These are phyloP conservation scores for Iodosphaeria phyllophila DNA, from an alignment of 2,329 filamentous ascomycete species.

Conservation along the genomic window DNA sequence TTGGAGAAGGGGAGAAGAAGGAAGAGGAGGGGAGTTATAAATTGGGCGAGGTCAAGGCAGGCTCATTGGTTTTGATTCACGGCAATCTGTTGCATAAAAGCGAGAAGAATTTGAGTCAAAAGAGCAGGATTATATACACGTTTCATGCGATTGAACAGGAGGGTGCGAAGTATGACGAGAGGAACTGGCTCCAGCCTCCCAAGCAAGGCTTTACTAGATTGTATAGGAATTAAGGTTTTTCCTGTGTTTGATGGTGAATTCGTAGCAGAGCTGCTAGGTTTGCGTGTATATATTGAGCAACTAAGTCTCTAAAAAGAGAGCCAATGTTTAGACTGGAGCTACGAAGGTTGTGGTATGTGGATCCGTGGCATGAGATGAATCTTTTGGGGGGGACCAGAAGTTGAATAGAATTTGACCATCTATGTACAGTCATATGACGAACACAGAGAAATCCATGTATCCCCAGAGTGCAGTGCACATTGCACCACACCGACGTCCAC, in stretches of 20 bases:
- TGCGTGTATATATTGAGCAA: too few species aligned
- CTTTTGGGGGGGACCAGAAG: not conserved
- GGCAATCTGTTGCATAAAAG: constrained; percentile 94
- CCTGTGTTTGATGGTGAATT: not conserved
- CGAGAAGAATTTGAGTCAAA: constrained; percentile 72
- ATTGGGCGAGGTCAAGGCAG: constrained; percentile 75
- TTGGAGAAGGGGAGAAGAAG: constrained; percentile 20
- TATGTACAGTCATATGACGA: not conserved
- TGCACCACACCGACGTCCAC: too few species aligned
- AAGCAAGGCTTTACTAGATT: constrained; percentile 59
- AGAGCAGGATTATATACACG: constrained; percentile 87
- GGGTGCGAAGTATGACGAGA: constrained; percentile 54
- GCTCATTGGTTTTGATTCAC: constrained; percentile 81
- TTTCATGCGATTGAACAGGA: constrained; percentile 91
- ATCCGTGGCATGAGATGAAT: too few species aligned
- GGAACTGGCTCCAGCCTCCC: constrained; percentile 88
- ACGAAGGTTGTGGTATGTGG: too few species aligned
- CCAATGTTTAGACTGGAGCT: too few species aligned
- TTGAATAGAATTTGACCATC: not conserved
- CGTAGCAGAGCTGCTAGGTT: too few species aligned
- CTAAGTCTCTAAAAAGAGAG: too few species aligned
- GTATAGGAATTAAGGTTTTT: constrained; percentile 14
- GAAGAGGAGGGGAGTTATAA: constrained; percentile 52
- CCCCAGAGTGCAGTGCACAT: too few species aligned
- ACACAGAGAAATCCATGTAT: too few species aligned